Conservation (phyloP, 306 rosid species). For the Dryas octopetala region DNA sequence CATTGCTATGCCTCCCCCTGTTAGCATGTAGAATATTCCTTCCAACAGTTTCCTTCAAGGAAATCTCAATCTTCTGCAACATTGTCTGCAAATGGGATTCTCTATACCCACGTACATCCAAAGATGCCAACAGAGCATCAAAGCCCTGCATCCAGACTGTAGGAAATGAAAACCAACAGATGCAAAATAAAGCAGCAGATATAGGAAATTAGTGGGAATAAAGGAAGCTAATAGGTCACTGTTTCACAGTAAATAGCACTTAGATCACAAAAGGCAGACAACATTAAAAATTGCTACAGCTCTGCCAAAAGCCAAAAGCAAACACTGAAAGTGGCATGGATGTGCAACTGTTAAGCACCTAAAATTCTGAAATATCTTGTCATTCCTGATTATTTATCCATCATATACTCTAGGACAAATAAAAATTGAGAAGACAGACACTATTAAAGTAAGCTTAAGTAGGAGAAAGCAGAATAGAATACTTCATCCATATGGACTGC, state of each 20-base stretch:
- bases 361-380: neutral
- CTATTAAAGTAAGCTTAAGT: neutral
- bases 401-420: neutral
- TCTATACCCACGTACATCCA: constrained; percentile 72
- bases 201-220: neutral
- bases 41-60: constrained; percentile 56
- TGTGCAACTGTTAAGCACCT: neutral
- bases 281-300: neutral
- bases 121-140: constrained; percentile 63
- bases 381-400: neutral
- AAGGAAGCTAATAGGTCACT: neutral
- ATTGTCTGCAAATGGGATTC: constrained; percentile 70
- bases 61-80: constrained; percentile 53
- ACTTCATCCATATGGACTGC: neutral
- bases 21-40: constrained; percentile 33
- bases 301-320: neutral
- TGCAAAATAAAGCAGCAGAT: constrained; percentile 15
- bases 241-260: neutral
- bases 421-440: neutral
- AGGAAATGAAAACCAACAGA: constrained; percentile 17
- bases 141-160: constrained; percentile 52
- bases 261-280: neutral
- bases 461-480: neutral
- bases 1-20: constrained; percentile 32
- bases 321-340: neutral